phyloP scores from a whole-genome alignment of 306 rosid genomes.

The Corylus americana region DNA sequence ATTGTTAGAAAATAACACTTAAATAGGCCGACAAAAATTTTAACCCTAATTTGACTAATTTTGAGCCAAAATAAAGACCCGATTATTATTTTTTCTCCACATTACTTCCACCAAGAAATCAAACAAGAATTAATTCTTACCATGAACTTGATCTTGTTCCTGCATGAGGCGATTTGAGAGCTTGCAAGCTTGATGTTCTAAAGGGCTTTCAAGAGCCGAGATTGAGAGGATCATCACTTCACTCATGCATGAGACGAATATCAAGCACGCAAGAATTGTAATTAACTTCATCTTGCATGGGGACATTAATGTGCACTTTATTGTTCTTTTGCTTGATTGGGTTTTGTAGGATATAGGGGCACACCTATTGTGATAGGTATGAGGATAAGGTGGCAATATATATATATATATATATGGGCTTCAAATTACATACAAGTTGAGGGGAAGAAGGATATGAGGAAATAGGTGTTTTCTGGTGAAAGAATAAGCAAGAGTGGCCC shows the following conservation, averaged over 20 bases:
- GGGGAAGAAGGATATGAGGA: background rate
- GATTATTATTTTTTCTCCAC: too few relatives aligned
- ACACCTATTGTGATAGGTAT: background rate
- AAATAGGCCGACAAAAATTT: too few relatives aligned
- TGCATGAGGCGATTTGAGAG: background rate
- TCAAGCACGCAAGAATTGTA: background rate
- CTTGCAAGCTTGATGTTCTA: background rate
- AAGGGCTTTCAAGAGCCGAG: background rate
- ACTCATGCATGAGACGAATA: slow-evolving; percentile 6
- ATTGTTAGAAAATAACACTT: too few relatives aligned
- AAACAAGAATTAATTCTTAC: background rate
- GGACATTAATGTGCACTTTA: background rate
- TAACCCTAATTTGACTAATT: too few relatives aligned
- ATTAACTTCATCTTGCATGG: slow-evolving; percentile 2
- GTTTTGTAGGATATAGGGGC: background rate
- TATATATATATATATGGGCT: background rate
- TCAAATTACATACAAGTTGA: background rate
- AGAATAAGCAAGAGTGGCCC: background rate
- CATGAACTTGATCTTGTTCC: slow-evolving; percentile 3
- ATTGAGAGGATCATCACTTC: background rate
- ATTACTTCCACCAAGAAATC: too few relatives aligned
- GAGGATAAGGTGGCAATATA: background rate
- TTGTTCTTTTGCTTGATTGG: background rate
- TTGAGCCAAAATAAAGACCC: too few relatives aligned
- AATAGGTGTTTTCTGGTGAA: background rate